Evolutionary conservation across 208 protist genomes (phyloP).

Genomic region (Lotmaria passim): DNA sequence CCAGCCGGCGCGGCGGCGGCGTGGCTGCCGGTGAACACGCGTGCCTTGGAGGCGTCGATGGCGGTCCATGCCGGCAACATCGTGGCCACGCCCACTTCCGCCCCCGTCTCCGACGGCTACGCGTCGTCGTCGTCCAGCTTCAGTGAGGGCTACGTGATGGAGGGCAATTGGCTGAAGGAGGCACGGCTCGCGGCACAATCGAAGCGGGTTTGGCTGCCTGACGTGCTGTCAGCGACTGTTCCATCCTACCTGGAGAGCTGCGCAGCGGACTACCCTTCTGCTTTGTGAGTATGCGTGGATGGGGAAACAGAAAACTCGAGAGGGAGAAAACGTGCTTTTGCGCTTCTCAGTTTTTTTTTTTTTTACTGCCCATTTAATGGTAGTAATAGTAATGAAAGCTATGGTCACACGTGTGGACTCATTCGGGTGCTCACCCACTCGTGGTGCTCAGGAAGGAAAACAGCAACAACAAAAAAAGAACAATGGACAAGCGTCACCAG

Average conservation of each 20-base stretch:
- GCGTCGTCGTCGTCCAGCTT: conserved; percentile 30
- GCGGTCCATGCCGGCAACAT: neutral
- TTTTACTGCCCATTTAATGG: neutral
- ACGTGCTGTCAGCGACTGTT: conserved; percentile 13
- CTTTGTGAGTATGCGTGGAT: neutral
- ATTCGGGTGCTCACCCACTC: too few relatives aligned
- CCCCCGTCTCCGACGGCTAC: neutral
- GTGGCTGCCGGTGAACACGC: conserved; percentile 23
- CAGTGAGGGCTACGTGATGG: conserved; percentile 34
- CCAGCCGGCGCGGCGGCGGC: conserved; percentile 21
- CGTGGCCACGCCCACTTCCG: neutral
- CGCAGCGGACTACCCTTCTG: conserved; percentile 5
- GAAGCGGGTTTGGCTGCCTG: conserved; percentile 33
- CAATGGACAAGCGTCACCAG: too few relatives aligned
- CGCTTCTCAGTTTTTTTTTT: neutral
- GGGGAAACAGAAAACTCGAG: neutral
- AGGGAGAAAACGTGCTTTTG: neutral
- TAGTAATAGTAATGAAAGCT: too few relatives aligned
- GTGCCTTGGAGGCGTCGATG: neutral
- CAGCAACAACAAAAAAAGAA: too few relatives aligned
- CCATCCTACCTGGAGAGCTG: conserved; percentile 38
- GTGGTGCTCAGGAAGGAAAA: too few relatives aligned
- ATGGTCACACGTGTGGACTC: too few relatives aligned
- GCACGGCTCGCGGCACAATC: conserved; percentile 25
- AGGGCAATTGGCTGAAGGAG: conserved; percentile 30